These are phyloP conservation scores for Vitis hybrid DNA, from an alignment of 177 flowering plant species.

Conservation along the genomic window DNA sequence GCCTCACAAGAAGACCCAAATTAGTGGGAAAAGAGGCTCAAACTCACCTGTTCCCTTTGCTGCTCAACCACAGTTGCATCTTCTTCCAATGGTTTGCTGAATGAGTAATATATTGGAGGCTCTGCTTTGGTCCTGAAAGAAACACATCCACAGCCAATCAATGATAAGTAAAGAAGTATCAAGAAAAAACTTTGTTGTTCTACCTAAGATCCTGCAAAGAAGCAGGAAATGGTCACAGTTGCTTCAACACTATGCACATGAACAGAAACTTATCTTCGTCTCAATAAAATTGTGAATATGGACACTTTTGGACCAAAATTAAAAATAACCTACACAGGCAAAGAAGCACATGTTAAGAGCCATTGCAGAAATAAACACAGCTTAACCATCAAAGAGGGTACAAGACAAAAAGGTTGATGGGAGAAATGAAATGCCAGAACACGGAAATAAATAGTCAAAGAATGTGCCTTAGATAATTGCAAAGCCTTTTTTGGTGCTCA, in stretches of 20 bases:
- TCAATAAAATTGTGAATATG: conserved; percentile 95
- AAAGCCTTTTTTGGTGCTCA: conserved; percentile 89
- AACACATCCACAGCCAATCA: conserved; percentile 23
- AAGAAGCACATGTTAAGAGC: neutral
- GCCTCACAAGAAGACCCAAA: neutral
- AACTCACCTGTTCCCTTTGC: conserved; percentile 69
- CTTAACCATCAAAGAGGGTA: neutral
- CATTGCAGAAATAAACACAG: neutral
- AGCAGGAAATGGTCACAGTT: conserved; percentile 30
- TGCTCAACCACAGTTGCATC: conserved; percentile 55
- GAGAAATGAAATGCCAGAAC: neutral
- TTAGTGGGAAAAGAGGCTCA: neutral
- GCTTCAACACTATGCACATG: conserved; percentile 62
- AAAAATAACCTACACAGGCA: conserved; percentile 89
- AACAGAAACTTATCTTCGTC: conserved; percentile 96
- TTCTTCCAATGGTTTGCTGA: conserved; percentile 72
- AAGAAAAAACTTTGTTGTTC: conserved; percentile 15
- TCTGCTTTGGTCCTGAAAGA: conserved; percentile 81
- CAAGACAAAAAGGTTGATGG: neutral
- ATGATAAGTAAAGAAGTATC: conserved; percentile 14
- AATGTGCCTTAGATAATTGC: conserved; percentile 81
- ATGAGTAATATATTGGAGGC: conserved; percentile 78
- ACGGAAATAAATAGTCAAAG: neutral
- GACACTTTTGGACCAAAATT: conserved; percentile 95
- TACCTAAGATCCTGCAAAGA: conserved; percentile 29